These are phyloP conservation scores for Globisporangium solare DNA, from an alignment of 352 stramenopile genomes.

Conservation along the genomic window DNA sequence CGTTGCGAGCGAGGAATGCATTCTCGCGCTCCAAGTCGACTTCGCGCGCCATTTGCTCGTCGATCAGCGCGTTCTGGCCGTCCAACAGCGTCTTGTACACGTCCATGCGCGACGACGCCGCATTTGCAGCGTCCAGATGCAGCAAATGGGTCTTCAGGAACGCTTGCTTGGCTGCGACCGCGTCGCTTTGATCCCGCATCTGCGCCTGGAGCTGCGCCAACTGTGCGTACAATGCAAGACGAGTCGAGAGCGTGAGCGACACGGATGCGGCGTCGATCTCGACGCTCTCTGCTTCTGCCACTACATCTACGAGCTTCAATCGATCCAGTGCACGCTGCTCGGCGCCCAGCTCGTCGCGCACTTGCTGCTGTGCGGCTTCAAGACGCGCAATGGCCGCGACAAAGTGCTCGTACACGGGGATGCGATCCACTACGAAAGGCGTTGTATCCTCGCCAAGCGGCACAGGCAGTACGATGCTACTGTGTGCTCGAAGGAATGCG, in stretches of 20 bases:
- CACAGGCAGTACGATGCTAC: background rate
- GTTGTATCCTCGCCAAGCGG: background rate
- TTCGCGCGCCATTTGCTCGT: constrained; percentile 58
- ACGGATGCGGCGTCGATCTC: background rate
- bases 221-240: constrained; percentile 12
- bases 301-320: constrained; percentile 6
- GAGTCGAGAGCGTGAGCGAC: background rate
- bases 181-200: background rate
- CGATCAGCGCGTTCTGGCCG: constrained; percentile 40
- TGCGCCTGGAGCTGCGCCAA: constrained; percentile 2
- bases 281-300: too few relatives aligned
- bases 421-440: background rate
- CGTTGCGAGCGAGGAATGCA: constrained; percentile 26
- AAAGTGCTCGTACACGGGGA: constrained; percentile 8
- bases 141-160: constrained; percentile 13
- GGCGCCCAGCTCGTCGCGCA: constrained; percentile 9
- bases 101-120: constrained; percentile 20
- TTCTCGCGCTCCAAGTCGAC: constrained; percentile 27
- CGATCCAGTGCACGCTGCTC: constrained; percentile 18
- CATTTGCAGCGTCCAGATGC: constrained; percentile 9
- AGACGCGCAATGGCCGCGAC: constrained; percentile 2
- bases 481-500: background rate
- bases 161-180: constrained; percentile 12
- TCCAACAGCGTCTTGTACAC: constrained; percentile 44
- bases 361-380: constrained; percentile 2